Conservation (phyloP, 2,329 filamentous ascomycete genomes). For the Fusarium heterosporum region DNA sequence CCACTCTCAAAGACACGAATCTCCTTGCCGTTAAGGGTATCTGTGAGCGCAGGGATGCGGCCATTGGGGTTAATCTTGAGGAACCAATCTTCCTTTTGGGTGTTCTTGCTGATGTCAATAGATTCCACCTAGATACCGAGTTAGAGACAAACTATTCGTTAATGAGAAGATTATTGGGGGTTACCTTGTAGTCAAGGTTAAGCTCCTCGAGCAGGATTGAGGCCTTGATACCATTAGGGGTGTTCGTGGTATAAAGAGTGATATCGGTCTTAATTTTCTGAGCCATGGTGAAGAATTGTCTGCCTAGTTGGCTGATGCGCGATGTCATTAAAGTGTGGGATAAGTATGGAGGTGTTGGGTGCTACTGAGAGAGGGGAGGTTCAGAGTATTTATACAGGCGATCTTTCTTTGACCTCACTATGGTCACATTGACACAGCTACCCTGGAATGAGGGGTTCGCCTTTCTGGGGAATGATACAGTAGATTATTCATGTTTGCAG, state of each 20-base stretch:
- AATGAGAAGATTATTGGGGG: background rate
- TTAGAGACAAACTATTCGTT: background rate
- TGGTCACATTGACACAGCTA: background rate
- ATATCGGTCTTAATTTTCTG: constrained; percentile 67
- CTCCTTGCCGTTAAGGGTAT: constrained; percentile 79
- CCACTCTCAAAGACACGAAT: constrained; percentile 87
- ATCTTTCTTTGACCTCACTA: constrained; percentile 2
- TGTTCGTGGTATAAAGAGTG: constrained; percentile 83
- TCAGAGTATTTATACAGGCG: constrained; percentile 20
- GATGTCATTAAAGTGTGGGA: constrained; percentile 39
- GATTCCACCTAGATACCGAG: constrained; percentile 58
- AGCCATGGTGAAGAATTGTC: constrained; percentile 48
- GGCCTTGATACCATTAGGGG: constrained; percentile 91
- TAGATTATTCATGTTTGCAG: constrained; percentile 32
- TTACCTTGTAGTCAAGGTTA: constrained; percentile 80
- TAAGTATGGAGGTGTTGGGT: background rate
- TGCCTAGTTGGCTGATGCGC: constrained; percentile 43
- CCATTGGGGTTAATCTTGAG: constrained; percentile 93
- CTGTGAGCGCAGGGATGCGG: constrained; percentile 87
- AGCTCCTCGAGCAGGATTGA: constrained; percentile 90
- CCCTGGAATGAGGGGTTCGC: constrained; percentile 15
- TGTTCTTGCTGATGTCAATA: constrained; percentile 78
- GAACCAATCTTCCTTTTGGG: constrained; percentile 89
- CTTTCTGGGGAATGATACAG: constrained; percentile 3
- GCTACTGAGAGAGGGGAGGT: background rate